These are phyloP conservation scores for Malassezia brasiliensis DNA, from an alignment of 1,284 basidiomycete species.

Conservation along the genomic window DNA sequence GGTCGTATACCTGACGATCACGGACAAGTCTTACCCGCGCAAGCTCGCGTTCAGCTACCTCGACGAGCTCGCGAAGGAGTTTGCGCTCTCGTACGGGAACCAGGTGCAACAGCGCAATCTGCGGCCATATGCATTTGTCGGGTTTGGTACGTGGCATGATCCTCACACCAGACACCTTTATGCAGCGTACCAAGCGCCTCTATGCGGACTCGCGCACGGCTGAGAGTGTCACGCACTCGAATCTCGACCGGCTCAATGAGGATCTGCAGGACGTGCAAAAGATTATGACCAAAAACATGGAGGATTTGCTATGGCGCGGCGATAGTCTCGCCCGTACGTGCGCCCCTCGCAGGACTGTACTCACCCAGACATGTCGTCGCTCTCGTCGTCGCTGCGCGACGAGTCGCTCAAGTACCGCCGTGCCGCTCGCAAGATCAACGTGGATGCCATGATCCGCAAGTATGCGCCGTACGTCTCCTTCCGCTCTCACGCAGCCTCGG, in stretches of 20 bases:
- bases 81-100: constrained; percentile 51
- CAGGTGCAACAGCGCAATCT: constrained; percentile 39
- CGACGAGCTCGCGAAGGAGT: constrained; percentile 93
- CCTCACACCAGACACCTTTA: constrained; percentile 73
- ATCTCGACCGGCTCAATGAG: constrained; percentile 80
- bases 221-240: constrained; percentile 57
- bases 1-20: constrained; percentile 88
- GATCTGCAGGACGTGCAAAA: constrained; percentile 93
- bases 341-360: not conserved
- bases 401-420: constrained; percentile 97
- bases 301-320: constrained; percentile 92
- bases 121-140: constrained; percentile 43
- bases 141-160: constrained; percentile 25
- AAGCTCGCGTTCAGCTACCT: constrained; percentile 96
- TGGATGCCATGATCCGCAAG: constrained; percentile 84
- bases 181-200: constrained; percentile 89
- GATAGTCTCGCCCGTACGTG: constrained; percentile 73
- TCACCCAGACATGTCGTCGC: constrained; percentile 66
- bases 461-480: constrained; percentile 72
- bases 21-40: constrained; percentile 91
- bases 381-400: constrained; percentile 90
- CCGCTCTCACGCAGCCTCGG: constrained; percentile 25
- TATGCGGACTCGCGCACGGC: constrained; percentile 89
- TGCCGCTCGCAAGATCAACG: constrained; percentile 86
- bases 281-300: constrained; percentile 99